Conservation (phyloP, 2,329 filamentous ascomycete species). For the Byssothecium circinans region DNA sequence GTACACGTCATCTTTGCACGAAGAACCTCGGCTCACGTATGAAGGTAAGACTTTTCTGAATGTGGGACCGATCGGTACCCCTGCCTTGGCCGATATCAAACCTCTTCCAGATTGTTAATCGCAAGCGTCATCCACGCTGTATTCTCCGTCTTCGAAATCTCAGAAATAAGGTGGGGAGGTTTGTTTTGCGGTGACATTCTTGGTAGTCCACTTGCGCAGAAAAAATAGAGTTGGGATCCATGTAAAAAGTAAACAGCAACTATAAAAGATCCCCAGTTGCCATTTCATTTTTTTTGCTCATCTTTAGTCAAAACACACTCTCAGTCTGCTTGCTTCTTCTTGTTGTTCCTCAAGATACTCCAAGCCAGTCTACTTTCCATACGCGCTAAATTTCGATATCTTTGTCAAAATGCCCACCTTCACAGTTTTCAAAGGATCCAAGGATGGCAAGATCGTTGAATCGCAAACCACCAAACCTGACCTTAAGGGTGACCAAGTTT, state of each 20-base stretch:
- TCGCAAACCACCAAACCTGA: conserved; percentile 51
- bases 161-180: too few species aligned
- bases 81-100: neutral
- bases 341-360: neutral
- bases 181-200: too few species aligned
- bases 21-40: too few species aligned
- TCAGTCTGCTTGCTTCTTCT: neutral
- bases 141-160: too few species aligned
- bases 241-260: too few species aligned
- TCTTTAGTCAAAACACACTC: neutral
- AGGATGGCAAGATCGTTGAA: conserved; percentile 59
- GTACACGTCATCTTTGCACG: too few species aligned
- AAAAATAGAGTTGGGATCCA: too few species aligned
- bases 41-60: too few species aligned
- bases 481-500: conserved; percentile 56
- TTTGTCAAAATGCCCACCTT: conserved; percentile 48
- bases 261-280: neutral
- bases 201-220: too few species aligned
- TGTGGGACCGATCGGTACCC: neutral
- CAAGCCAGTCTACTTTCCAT: neutral
- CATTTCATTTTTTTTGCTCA: neutral
- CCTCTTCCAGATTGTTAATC: neutral
- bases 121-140: neutral
- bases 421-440: conserved; percentile 66
- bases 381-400: neutral